Evolutionary conservation across 805 yeast species (phyloP).

Genomic region (Myxozyma sirexii): DNA sequence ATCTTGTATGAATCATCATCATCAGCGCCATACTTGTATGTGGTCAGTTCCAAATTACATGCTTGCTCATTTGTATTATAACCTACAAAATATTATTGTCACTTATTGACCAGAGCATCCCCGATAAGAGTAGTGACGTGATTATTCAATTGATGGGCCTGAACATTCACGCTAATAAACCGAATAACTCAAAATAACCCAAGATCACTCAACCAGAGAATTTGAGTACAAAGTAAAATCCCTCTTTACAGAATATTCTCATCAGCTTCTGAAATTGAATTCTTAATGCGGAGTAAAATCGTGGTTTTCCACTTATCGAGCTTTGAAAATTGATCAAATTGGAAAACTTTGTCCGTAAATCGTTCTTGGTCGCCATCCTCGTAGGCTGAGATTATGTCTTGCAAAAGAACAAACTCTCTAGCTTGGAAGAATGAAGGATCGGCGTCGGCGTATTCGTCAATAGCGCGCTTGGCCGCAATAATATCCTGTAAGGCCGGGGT

Average conservation of each 20-base stretch:
- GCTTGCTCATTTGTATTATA: too few species aligned
- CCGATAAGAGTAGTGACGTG: too few species aligned
- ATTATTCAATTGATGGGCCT: too few species aligned
- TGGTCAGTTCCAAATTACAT: too few species aligned
- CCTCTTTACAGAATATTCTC: constrained; percentile 29
- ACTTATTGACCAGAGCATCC: too few species aligned
- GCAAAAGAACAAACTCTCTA: constrained; percentile 71
- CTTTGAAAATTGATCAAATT: constrained; percentile 83
- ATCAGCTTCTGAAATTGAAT: constrained; percentile 67
- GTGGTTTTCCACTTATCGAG: constrained; percentile 91
- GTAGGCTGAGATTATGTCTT: constrained; percentile 70
- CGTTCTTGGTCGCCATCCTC: constrained; percentile 77
- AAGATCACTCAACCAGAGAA: too few species aligned
- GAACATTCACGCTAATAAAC: too few species aligned
- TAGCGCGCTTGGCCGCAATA: constrained; percentile 78
- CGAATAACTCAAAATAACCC: too few species aligned
- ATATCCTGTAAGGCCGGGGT: constrained; percentile 52
- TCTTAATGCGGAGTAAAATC: constrained; percentile 79
- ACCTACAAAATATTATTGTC: too few species aligned
- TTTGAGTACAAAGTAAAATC: too few species aligned
- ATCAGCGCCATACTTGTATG: too few species aligned
- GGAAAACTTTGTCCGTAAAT: constrained; percentile 72
- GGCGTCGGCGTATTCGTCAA: constrained; percentile 64
- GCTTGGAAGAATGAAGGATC: constrained; percentile 71
- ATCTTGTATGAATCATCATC: too few species aligned